A percentile compares a stretch with the other conserved stretches of the same genome.
These are phyloP conservation scores for Coniosporium tulheliwenetii DNA, from an alignment of 2,329 filamentous ascomycete species.

Conservation along the genomic window DNA sequence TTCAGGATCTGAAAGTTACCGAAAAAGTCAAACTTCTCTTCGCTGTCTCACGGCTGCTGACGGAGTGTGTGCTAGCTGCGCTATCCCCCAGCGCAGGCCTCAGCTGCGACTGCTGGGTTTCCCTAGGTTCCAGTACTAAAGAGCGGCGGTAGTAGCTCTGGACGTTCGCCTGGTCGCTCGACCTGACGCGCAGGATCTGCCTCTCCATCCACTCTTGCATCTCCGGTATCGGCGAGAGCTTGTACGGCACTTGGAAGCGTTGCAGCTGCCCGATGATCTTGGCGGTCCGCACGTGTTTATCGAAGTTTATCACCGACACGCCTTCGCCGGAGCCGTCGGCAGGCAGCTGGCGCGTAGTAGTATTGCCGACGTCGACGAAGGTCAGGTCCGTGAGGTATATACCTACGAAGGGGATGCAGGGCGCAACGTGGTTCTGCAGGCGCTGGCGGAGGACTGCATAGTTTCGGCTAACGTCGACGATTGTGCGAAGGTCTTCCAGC, in stretches of 20 bases:
- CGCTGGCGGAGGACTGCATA: slow-evolving; percentile 73
- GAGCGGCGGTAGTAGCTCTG: slow-evolving; percentile 69
- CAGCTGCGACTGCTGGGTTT: slow-evolving; percentile 17
- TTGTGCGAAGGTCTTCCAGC: slow-evolving; percentile 62
- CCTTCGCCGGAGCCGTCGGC: slow-evolving; percentile 43
- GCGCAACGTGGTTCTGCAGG: slow-evolving; percentile 72
- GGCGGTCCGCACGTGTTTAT: slow-evolving; percentile 88
- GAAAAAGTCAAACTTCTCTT: slow-evolving; percentile 2
- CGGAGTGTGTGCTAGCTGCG: not conserved
- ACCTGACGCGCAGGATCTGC: slow-evolving; percentile 63
- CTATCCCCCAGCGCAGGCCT: not conserved
- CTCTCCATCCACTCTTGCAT: slow-evolving; percentile 85
- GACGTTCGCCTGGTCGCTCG: slow-evolving; percentile 43
- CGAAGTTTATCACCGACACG: slow-evolving; percentile 84
- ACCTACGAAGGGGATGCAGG: slow-evolving; percentile 87
- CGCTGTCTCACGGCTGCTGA: not conserved
- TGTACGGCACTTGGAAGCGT: slow-evolving; percentile 88
- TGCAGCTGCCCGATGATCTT: slow-evolving; percentile 94
- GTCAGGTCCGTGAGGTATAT: slow-evolving; percentile 94
- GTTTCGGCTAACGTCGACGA: slow-evolving; percentile 83
- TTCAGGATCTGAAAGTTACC: not conserved
- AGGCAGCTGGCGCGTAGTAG: slow-evolving; percentile 63
- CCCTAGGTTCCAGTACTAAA: slow-evolving; percentile 64
- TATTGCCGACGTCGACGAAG: slow-evolving; percentile 90
- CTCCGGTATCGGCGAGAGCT: slow-evolving; percentile 66